These are phyloP conservation scores for Caryopteris hybrid DNA, from an alignment of 305 asterid genomes.

Conservation along the genomic window DNA sequence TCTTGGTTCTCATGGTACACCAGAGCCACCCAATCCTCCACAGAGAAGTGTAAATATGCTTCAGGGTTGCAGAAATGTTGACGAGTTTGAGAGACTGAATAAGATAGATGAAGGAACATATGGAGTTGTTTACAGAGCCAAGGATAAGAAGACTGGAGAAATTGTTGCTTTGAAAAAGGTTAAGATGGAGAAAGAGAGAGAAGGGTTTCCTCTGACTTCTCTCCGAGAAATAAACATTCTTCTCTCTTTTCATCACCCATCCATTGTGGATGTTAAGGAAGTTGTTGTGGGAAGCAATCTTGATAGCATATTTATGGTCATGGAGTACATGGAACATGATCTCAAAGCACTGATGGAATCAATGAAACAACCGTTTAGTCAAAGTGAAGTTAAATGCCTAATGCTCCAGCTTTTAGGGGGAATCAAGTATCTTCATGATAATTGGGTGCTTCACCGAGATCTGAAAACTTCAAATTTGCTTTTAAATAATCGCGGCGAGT, in stretches of 20 bases:
- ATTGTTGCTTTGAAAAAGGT: slow-evolving; percentile 96
- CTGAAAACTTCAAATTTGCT: slow-evolving; percentile 82
- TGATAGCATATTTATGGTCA: slow-evolving; percentile 90
- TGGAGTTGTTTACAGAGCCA: slow-evolving; percentile 87
- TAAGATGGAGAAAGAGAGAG: slow-evolving; percentile 95
- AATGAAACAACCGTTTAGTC: slow-evolving; percentile 79
- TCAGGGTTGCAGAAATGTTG: slow-evolving; percentile 87
- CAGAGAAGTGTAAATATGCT: slow-evolving; percentile 84
- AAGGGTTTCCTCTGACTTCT: slow-evolving; percentile 90
- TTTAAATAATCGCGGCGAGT: slow-evolving; percentile 73
- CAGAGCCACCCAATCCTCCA: slow-evolving; percentile 44
- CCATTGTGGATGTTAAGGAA: slow-evolving; percentile 89
- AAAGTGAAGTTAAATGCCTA: slow-evolving; percentile 89
- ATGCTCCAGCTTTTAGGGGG: slow-evolving; percentile 88
- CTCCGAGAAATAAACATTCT: slow-evolving; percentile 89
- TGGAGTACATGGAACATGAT: slow-evolving; percentile 99
- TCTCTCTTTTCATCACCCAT: slow-evolving; percentile 72
- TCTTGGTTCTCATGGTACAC: slow-evolving; percentile 43
- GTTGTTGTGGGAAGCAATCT: slow-evolving; percentile 82
- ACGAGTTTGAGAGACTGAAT: slow-evolving; percentile 88
- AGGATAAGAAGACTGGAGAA: slow-evolving; percentile 81
- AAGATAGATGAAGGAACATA: slow-evolving; percentile 95
- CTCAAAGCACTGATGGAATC: slow-evolving; percentile 86
- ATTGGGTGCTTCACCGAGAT: slow-evolving; percentile 93
- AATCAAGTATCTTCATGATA: slow-evolving; percentile 76